These are phyloP conservation scores for Spiromastix sp. DNA, from an alignment of 2,329 filamentous ascomycete genomes.

Conservation along the genomic window DNA sequence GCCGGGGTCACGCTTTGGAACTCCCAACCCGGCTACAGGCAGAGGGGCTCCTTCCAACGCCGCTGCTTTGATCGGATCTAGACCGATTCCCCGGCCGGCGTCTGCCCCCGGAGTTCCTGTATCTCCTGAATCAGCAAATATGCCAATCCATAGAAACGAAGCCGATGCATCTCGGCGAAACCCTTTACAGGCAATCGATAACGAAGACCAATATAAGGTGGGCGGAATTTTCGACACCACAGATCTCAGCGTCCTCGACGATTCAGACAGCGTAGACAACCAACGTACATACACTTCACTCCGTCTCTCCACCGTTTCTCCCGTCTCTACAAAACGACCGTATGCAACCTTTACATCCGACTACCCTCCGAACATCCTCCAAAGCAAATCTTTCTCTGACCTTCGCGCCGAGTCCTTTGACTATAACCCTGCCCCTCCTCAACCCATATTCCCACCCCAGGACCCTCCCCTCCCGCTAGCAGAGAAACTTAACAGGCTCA, in stretches of 20 bases:
- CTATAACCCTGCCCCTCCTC: slow-evolving; percentile 23
- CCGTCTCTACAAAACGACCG: slow-evolving; percentile 17
- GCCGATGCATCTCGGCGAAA: slow-evolving; percentile 14
- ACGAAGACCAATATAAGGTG: slow-evolving; percentile 1
- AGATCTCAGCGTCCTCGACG: slow-evolving; percentile 13
- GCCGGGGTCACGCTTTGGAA: slow-evolving; percentile 10
- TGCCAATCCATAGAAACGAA: slow-evolving; percentile 1
- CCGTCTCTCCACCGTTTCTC: slow-evolving; percentile 19
- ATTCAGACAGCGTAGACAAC: slow-evolving; percentile 6
- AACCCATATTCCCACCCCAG: slow-evolving; percentile 14
- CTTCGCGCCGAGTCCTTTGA: slow-evolving; percentile 43
- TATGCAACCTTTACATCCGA: slow-evolving; percentile 31
- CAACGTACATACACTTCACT: slow-evolving; percentile 8
- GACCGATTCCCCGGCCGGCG: slow-evolving; percentile 6
- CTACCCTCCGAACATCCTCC: slow-evolving; percentile 37
- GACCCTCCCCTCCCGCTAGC: slow-evolving; percentile 18
- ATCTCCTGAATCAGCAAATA: slow-evolving; percentile 1
- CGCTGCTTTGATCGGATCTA: slow-evolving; percentile 4
- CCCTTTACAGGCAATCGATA: not conserved
- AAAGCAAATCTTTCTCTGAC: slow-evolving; percentile 37
- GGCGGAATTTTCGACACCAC: slow-evolving; percentile 13
- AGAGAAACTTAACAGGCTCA: slow-evolving; percentile 28
- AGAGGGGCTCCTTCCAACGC: not conserved
- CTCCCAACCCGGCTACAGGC: slow-evolving; percentile 5
- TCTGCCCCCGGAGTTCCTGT: slow-evolving; percentile 4